These are phyloP conservation scores for Mentha longifolia DNA, from an alignment of 257 asterid species.

Conservation along the genomic window DNA sequence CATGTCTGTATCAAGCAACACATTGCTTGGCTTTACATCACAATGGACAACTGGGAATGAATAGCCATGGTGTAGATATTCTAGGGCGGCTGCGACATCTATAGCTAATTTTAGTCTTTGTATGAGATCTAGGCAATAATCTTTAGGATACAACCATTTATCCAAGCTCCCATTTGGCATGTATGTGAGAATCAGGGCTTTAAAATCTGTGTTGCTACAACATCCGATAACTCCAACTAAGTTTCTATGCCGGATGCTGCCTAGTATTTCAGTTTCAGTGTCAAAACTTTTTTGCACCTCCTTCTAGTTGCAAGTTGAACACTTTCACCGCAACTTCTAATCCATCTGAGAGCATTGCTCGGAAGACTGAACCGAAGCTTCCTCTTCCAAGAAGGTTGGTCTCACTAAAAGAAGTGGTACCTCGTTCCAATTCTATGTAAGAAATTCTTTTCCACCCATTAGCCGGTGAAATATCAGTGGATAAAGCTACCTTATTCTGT, in stretches of 20 bases:
- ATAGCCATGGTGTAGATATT: too few species aligned
- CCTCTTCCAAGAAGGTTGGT: conserved; percentile 1
- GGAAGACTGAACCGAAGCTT: not conserved
- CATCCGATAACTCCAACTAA: not conserved
- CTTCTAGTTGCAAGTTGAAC: not conserved
- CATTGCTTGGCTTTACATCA: conserved; percentile 31
- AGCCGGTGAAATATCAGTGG: not conserved
- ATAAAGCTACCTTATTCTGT: not conserved
- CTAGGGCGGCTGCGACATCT: conserved; percentile 23
- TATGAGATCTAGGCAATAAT: not conserved
- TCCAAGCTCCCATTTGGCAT: conserved; percentile 45
- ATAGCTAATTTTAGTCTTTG: conserved; percentile 31
- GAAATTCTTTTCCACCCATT: not conserved
- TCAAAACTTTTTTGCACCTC: conserved; percentile 12
- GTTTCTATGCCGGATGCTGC: not conserved
- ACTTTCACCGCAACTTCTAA: not conserved
- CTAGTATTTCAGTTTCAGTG: conserved; percentile 1
- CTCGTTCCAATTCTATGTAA: not conserved
- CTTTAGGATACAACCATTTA: too few species aligned
- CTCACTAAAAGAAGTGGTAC: conserved; percentile 3
- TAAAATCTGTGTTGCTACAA: not conserved
- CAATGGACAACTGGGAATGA: conserved; percentile 18
- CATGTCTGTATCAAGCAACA: conserved; percentile 38
- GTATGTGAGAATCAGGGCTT: conserved; percentile 31
- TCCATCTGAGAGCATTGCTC: not conserved